Percentiles rank a stretch among this genome's conserved stretches.
These are phyloP conservation scores for Chernovozyma aurita DNA, from an alignment of 1,139 yeast species.

Conservation along the genomic window DNA sequence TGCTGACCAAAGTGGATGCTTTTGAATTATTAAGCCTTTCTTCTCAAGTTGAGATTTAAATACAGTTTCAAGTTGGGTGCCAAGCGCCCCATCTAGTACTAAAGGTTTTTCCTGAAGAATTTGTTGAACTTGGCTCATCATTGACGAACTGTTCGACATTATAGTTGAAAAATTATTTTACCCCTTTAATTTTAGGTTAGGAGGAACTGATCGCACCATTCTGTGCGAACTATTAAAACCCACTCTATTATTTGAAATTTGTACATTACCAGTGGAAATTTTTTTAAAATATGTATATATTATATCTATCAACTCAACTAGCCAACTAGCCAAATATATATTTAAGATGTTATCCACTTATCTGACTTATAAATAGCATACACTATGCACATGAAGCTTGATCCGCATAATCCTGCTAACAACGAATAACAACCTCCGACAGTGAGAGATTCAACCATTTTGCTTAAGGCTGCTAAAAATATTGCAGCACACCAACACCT, in stretches of 20 bases:
- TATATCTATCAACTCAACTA: no score
- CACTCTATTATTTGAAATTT: no score
- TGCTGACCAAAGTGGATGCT: conserved; percentile 62
- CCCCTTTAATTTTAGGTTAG: no score
- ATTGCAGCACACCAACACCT: conserved; percentile 60
- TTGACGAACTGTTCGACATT: not conserved
- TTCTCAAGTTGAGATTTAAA: conserved; percentile 9
- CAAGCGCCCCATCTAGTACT: conserved; percentile 29
- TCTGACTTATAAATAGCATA: not conserved
- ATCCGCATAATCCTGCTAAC: conserved; percentile 28
- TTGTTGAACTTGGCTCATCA: not conserved
- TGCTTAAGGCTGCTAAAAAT: conserved; percentile 57
- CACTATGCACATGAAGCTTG: not conserved
- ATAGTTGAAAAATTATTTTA: not conserved
- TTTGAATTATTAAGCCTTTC: conserved; percentile 8
- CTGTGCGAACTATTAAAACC: not conserved
- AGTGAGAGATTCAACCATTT: conserved; percentile 48
- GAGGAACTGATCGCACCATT: no score
- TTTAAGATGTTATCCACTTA: not conserved
- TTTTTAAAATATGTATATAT: no score
- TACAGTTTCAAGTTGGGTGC: conserved; percentile 23
- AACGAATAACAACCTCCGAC: conserved; percentile 65
- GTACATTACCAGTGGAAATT: no score
- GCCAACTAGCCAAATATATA: no score
- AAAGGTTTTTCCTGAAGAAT: not conserved